These are phyloP conservation scores for Gliomastix tumulicola DNA, from an alignment of 2,329 filamentous ascomycete species.

Conservation along the genomic window DNA sequence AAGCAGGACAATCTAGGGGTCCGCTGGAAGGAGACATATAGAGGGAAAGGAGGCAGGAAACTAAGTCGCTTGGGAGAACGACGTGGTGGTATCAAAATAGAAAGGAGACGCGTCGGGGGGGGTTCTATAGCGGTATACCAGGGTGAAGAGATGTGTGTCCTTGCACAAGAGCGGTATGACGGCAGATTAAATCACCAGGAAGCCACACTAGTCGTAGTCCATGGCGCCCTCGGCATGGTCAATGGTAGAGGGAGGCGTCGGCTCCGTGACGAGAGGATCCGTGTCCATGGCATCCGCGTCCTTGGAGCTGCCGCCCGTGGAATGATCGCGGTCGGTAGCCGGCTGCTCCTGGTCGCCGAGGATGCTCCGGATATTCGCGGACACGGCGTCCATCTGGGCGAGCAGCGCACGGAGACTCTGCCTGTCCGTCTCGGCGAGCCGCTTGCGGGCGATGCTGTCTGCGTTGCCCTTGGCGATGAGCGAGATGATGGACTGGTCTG, in stretches of 20 bases:
- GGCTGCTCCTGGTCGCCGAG: slow-evolving; percentile 21
- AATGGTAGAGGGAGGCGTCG: slow-evolving; percentile 30
- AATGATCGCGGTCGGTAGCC: slow-evolving; percentile 9
- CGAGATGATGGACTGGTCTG: slow-evolving; percentile 34
- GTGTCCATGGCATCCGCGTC: slow-evolving; percentile 19
- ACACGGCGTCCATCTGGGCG: slow-evolving; percentile 36
- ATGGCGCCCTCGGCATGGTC: slow-evolving; percentile 28
- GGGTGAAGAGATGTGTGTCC: too few species aligned
- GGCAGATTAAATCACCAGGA: too few species aligned
- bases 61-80: too few species aligned
- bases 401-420: slow-evolving; percentile 40
- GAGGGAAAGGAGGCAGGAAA: too few species aligned
- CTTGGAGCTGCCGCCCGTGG: slow-evolving; percentile 7
- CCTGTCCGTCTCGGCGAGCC: slow-evolving; percentile 34
- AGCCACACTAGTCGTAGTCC: slow-evolving; percentile 33
- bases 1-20: too few species aligned
- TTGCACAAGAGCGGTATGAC: too few species aligned
- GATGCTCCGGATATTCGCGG: slow-evolving; percentile 29
- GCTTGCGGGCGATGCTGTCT: slow-evolving; percentile 28
- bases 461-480: slow-evolving; percentile 42
- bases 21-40: too few species aligned
- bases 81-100: too few species aligned
- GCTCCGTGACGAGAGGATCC: slow-evolving; percentile 23
- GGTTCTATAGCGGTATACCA: too few species aligned
- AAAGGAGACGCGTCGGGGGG: too few species aligned